Percentiles rank a stretch among this genome's conserved stretches.
phyloP scores from a whole-genome alignment of 192 early-diverging fungal genomes.

The Coemansia sp. region DNA sequence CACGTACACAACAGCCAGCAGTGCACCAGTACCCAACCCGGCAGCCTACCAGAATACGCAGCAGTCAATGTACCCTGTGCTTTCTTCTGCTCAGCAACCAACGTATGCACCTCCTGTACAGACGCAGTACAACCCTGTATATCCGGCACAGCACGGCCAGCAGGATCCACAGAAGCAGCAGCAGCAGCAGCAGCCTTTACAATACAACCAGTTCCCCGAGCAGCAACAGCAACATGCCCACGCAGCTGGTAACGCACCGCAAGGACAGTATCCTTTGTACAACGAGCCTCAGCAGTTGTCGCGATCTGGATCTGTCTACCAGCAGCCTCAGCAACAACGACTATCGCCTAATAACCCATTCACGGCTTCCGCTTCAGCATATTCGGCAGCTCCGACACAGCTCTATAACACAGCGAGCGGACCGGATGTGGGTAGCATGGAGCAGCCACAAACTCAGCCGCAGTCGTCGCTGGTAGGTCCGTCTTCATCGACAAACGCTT shows the following conservation, averaged over 20 bases:
- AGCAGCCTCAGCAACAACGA: constrained; percentile 25
- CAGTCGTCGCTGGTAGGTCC: constrained; percentile 2
- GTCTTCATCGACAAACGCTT: constrained; percentile 18
- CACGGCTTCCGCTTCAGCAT: constrained; percentile 1
- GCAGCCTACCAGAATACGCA: constrained; percentile 23
- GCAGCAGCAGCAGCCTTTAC: constrained; percentile 15
- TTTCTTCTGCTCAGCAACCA: constrained; percentile 17
- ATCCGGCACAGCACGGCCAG: constrained; percentile 11
- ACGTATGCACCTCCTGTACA: constrained; percentile 35
- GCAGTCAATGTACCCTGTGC: constrained; percentile 43
- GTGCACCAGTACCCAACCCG: constrained; percentile 13
- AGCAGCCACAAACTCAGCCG: background rate
- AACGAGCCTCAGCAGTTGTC: constrained; percentile 38
- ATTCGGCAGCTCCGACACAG: constrained; percentile 2
- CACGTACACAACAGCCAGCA: constrained; percentile 20
- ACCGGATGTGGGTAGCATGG: background rate
- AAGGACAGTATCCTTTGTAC: constrained; percentile 15
- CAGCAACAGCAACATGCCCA: constrained; percentile 16
- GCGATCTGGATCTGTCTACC: constrained; percentile 11
- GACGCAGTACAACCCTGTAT: constrained; percentile 14
- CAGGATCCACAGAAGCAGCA: constrained; percentile 6
- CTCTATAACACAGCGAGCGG: background rate
- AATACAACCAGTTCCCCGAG: constrained; percentile 13
- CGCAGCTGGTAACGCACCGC: background rate
- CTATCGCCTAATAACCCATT: constrained; percentile 18